Evolutionary conservation across 1,284 basidiomycete genomes (phyloP).

Genomic region (Lentinula novae-zelandiae): DNA sequence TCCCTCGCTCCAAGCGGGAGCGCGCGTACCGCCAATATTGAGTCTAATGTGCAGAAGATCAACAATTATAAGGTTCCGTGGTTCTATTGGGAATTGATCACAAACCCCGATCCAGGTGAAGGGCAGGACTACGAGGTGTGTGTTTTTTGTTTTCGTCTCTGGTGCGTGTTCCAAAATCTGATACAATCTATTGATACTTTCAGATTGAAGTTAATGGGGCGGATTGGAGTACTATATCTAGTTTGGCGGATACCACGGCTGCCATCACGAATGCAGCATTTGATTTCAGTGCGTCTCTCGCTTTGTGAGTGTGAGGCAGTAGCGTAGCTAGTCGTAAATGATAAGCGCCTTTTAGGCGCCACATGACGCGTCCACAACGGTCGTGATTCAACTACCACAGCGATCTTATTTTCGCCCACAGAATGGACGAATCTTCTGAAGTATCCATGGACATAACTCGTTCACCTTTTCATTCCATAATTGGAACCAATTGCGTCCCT

Average conservation of each 20-base stretch:
- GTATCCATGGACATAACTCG: no score
- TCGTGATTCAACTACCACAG: no score
- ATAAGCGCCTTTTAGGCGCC: no score
- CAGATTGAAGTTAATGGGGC: constrained; percentile 22
- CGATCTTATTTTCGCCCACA: no score
- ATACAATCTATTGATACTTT: background rate
- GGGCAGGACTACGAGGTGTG: constrained; percentile 31
- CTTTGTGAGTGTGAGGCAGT: background rate
- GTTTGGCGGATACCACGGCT: constrained; percentile 16
- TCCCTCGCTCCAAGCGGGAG: constrained; percentile 19
- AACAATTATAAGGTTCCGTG: constrained; percentile 32
- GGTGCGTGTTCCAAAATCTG: background rate
- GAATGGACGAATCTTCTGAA: no score
- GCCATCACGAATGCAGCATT: constrained; percentile 19
- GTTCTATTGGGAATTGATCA: constrained; percentile 36
- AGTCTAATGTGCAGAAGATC: constrained; percentile 25
- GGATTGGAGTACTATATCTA: constrained; percentile 20
- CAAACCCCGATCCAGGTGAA: constrained; percentile 32
- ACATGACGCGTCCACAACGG: no score
- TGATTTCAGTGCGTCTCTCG: constrained; percentile 18
- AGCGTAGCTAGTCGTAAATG: no score
- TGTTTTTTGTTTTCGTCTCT: background rate
- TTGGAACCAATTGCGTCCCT: background rate
- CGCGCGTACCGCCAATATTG: constrained; percentile 22
- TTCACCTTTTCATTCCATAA: background rate